Percentiles rank a stretch among this genome's conserved stretches.
phyloP scores from a whole-genome alignment of 768 basidiomycete genomes.

The Dentipellis fragilis region DNA sequence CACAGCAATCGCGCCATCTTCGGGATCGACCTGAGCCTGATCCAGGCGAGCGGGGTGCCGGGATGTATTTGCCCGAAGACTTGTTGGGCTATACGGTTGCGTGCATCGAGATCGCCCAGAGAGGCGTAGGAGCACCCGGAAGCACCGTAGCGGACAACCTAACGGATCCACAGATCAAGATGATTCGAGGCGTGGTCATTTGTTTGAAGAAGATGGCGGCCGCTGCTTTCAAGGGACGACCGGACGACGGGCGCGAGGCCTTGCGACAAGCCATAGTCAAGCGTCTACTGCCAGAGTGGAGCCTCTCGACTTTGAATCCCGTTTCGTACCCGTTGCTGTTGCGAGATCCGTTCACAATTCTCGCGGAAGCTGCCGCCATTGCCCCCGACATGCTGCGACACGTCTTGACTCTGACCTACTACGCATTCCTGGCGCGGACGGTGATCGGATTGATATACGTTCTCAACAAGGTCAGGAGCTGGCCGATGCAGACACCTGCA shows the following conservation, averaged over 20 bases:
- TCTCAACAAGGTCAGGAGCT: conserved; percentile 60
- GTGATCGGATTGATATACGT: conserved; percentile 81
- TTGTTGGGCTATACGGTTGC: conserved; percentile 83
- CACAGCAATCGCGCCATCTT: conserved; percentile 77
- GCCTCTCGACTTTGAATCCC: conserved; percentile 70
- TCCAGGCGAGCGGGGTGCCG: conserved; percentile 62
- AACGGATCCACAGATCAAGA: conserved; percentile 65
- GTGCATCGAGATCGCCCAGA: conserved; percentile 68
- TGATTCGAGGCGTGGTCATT: conserved; percentile 68
- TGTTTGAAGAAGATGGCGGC: conserved; percentile 58
- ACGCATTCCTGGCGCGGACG: conserved; percentile 78
- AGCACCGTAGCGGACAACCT: conserved; percentile 62
- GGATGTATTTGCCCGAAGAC: conserved; percentile 88
- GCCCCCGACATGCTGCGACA: conserved; percentile 85
- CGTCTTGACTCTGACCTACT: conserved; percentile 82
- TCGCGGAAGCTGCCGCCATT: conserved; percentile 85
- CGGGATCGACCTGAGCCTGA: conserved; percentile 71
- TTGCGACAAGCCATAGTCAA: conserved; percentile 84
- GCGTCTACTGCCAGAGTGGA: conserved; percentile 86
- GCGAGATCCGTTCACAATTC: conserved; percentile 81
- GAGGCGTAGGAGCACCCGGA: conserved; percentile 45
- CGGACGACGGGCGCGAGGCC: conserved; percentile 68
- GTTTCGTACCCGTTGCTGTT: conserved; percentile 81
- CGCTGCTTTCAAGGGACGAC: conserved; percentile 58
- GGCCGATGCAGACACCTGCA: conserved; percentile 27